Conservation (phyloP, 176 grass and related monocot species). For the Zoysia pacifica region DNA sequence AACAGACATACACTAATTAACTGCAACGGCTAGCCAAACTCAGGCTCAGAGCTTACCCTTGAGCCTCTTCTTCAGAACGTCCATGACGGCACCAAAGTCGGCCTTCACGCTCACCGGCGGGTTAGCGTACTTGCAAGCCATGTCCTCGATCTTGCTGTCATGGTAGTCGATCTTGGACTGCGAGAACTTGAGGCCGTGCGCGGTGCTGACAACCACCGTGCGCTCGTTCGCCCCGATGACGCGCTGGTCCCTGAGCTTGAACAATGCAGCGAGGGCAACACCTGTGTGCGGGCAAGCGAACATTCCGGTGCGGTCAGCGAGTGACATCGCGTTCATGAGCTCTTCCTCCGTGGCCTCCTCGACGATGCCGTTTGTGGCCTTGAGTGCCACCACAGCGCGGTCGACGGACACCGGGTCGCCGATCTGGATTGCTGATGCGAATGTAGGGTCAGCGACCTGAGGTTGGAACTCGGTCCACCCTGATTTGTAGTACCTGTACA, state of each 20-base stretch:
- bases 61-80: conserved; percentile 86
- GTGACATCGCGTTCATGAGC: conserved; percentile 95
- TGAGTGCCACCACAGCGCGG: conserved; percentile 65
- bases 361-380: conserved; percentile 76
- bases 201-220: conserved; percentile 85
- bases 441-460: conserved; percentile 61
- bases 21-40: background rate
- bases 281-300: conserved; percentile 96
- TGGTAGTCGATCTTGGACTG: conserved; percentile 96
- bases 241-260: conserved; percentile 70
- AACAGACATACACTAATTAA: conserved; percentile 21
- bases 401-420: conserved; percentile 84
- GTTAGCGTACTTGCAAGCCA: conserved; percentile 80
- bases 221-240: conserved; percentile 76
- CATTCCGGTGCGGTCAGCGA: conserved; percentile 91
- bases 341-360: conserved; percentile 91
- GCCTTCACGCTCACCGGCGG: conserved; percentile 83
- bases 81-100: conserved; percentile 85
- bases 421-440: conserved; percentile 85
- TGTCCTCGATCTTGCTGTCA: conserved; percentile 69
- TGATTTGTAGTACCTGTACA: conserved; percentile 83
- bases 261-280: conserved; percentile 75
- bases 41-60: conserved; percentile 64
- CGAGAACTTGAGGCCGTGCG: conserved; percentile 81
- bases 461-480: conserved; percentile 78